Conservation (phyloP, 495 filamentous ascomycete genomes). For the Xylaria flabelliformis region DNA sequence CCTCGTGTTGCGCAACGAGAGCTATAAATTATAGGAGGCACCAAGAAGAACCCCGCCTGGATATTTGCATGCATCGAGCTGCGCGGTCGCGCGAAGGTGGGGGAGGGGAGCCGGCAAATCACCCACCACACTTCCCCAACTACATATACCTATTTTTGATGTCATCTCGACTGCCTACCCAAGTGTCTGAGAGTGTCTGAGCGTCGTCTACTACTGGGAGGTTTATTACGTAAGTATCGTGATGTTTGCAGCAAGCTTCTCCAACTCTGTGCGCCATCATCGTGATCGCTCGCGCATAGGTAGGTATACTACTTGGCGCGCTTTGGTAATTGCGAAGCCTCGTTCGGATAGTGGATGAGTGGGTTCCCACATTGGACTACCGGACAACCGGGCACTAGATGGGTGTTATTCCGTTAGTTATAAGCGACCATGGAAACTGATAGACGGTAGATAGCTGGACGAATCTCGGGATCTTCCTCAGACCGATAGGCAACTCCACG, state of each 20-base stretch:
- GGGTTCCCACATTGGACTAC: neutral
- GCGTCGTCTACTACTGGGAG: neutral
- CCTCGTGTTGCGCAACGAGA: slow-evolving; percentile 12
- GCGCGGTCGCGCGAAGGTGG: slow-evolving; percentile 32
- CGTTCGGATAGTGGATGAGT: neutral
- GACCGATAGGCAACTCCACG: neutral
- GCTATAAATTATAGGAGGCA: slow-evolving; percentile 5
- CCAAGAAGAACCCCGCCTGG: slow-evolving; percentile 35
- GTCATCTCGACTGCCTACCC: slow-evolving; percentile 11
- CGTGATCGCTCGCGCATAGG: neutral
- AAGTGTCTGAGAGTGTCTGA: neutral
- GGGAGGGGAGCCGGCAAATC: slow-evolving; percentile 41
- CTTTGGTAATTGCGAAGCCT: neutral
- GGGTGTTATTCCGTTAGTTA: slow-evolving; percentile 6
- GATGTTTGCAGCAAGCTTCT: neutral
- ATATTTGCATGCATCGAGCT: slow-evolving; percentile 26
- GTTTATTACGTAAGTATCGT: neutral
- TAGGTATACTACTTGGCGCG: too few species aligned
- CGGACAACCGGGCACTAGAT: neutral
- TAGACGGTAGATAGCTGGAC: slow-evolving; percentile 26
- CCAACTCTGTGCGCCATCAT: neutral
- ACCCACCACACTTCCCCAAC: neutral
- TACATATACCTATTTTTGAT: slow-evolving; percentile 4
- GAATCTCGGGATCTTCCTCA: slow-evolving; percentile 28
- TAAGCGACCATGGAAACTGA: neutral